phyloP scores from a whole-genome alignment of 768 basidiomycete species.

The Tylopilus rubrobrunneus region DNA sequence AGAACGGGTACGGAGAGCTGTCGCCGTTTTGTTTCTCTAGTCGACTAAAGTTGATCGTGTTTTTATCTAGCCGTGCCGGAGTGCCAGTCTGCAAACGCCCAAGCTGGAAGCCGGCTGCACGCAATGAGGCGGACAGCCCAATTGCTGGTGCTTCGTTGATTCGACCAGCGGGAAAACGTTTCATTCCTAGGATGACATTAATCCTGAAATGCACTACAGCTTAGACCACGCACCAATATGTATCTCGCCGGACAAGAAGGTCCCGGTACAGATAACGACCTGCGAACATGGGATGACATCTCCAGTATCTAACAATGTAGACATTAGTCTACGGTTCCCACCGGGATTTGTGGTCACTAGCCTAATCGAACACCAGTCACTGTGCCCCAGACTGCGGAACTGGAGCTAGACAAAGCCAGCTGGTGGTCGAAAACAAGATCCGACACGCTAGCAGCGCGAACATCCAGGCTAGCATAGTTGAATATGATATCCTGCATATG shows the following conservation, averaged over 20 bases:
- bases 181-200: slow-evolving; percentile 46
- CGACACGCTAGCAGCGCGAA: slow-evolving; percentile 72
- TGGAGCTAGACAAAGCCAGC: slow-evolving; percentile 22
- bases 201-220: not conserved
- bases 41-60: slow-evolving; percentile 64
- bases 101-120: slow-evolving; percentile 72
- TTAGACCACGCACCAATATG: slow-evolving; percentile 61
- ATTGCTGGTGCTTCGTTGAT: slow-evolving; percentile 66
- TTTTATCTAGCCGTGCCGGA: slow-evolving; percentile 71
- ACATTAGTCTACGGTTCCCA: not conserved
- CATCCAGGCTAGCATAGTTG: slow-evolving; percentile 64
- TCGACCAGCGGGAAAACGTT: slow-evolving; percentile 74
- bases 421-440: slow-evolving; percentile 65
- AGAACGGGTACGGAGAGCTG: slow-evolving; percentile 62
- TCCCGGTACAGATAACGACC: slow-evolving; percentile 88
- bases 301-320: slow-evolving; percentile 52
- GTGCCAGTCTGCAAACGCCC: slow-evolving; percentile 86
- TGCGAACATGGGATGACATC: slow-evolving; percentile 73
- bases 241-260: slow-evolving; percentile 87
- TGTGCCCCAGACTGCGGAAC: slow-evolving; percentile 42
- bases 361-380: slow-evolving; percentile 68
- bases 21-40: slow-evolving; percentile 70
- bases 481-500: slow-evolving; percentile 72
- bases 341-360: slow-evolving; percentile 22
- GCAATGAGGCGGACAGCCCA: slow-evolving; percentile 75